phyloP scores from a whole-genome alignment of 129 eudicot genomes.

The Lactuca sativa region DNA sequence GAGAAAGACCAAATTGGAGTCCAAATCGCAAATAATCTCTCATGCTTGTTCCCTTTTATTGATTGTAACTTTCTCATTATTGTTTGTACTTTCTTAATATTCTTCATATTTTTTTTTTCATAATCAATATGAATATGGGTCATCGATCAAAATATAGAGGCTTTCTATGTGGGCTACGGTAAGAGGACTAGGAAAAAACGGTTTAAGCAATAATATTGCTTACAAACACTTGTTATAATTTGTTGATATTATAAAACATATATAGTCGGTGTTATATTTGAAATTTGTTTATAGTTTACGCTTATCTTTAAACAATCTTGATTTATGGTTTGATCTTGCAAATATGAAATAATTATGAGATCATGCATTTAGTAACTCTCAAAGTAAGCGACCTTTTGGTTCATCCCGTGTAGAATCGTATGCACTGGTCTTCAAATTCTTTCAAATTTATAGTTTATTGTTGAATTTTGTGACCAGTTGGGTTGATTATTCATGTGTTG shows the following conservation, averaged over 20 bases:
- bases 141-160: too few species aligned
- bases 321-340: conserved; percentile 30
- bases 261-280: conserved; percentile 1
- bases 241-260: background rate
- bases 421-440: conserved; percentile 25
- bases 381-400: conserved; percentile 82
- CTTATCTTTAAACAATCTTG: conserved; percentile 2
- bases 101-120: too few species aligned
- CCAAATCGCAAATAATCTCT: too few species aligned
- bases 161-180: too few species aligned
- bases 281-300: conserved; percentile 5
- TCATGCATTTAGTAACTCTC: conserved; percentile 69
- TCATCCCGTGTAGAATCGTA: conserved; percentile 90
- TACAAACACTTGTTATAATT: background rate
- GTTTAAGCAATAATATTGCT: too few species aligned
- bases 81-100: too few species aligned
- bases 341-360: conserved; percentile 91
- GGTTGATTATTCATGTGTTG: conserved; percentile 9
- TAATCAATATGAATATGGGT: too few species aligned
- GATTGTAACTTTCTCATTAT: too few species aligned
- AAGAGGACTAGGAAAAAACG: too few species aligned
- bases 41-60: too few species aligned
- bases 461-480: background rate
- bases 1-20: too few species aligned
- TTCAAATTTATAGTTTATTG: conserved; percentile 3